Evolutionary conservation across 2,329 filamentous ascomycete genomes (phyloP).

Genomic region (Sordariomycetes sp.): DNA sequence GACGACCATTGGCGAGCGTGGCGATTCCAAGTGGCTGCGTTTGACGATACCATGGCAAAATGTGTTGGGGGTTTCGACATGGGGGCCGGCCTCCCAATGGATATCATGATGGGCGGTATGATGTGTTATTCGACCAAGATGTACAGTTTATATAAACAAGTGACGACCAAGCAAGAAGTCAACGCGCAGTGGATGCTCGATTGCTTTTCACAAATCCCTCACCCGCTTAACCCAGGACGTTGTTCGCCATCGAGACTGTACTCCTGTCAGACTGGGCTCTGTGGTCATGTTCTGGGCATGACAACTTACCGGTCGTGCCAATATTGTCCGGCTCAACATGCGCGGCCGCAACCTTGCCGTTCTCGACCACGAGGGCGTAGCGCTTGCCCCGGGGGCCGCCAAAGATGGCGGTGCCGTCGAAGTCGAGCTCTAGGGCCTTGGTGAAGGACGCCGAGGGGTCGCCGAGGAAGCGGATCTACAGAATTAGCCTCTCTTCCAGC

Average conservation of each 20-base stretch:
- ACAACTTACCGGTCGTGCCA: constrained; percentile 54
- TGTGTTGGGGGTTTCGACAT: background rate
- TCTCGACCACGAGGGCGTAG: constrained; percentile 70
- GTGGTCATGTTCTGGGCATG: background rate
- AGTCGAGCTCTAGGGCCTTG: constrained; percentile 68
- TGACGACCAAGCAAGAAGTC: background rate
- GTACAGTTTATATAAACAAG: background rate
- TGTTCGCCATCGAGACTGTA: constrained; percentile 35
- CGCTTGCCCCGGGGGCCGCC: constrained; percentile 75
- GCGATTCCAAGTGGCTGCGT: background rate
- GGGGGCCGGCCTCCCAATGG: background rate
- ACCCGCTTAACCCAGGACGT: constrained; percentile 25
- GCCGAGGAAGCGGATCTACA: constrained; percentile 77
- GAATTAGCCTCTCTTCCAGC: background rate
- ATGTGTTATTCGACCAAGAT: background rate
- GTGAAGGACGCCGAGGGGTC: constrained; percentile 73
- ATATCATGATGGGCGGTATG: background rate
- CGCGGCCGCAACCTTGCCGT: constrained; percentile 71
- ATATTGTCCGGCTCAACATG: constrained; percentile 85
- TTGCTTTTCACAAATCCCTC: background rate
- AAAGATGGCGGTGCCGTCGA: constrained; percentile 69
- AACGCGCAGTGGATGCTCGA: background rate
- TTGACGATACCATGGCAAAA: background rate
- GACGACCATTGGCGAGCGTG: background rate
- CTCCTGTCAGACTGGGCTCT: background rate